These are phyloP conservation scores for Mangifera indica DNA, from an alignment of 345 rosid genomes.

Conservation along the genomic window DNA sequence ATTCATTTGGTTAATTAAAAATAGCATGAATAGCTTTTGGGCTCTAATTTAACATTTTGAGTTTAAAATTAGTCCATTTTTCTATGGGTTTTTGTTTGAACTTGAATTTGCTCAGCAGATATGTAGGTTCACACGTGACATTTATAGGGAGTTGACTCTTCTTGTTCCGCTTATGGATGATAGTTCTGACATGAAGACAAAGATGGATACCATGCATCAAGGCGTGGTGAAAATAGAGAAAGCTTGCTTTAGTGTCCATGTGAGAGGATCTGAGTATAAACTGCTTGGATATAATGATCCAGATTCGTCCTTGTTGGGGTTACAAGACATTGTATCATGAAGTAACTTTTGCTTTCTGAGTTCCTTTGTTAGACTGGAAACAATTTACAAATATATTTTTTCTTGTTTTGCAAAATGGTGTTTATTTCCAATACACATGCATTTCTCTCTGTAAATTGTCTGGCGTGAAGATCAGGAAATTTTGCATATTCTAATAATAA, in stretches of 20 bases:
- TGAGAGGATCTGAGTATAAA: constrained; percentile 82
- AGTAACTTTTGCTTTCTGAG: constrained; percentile 27
- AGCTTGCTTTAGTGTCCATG: constrained; percentile 86
- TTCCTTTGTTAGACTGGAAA: no score
- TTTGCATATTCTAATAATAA: no score
- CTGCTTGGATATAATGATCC: constrained; percentile 60
- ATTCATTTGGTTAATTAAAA: no score
- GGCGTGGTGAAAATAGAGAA: constrained; percentile 90
- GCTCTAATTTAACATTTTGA: no score
- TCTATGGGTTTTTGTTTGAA: no score
- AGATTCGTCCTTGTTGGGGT: constrained; percentile 46
- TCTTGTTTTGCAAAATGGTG: no score
- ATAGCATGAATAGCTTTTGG: no score
- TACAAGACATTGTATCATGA: constrained; percentile 50
- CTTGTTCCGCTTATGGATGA: constrained; percentile 87
- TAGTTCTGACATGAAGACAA: constrained; percentile 73
- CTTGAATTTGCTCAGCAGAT: constrained; percentile 75
- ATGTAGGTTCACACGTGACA: constrained; percentile 72
- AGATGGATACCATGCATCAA: constrained; percentile 92
- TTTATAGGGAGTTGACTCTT: constrained; percentile 74
- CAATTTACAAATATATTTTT: no score
- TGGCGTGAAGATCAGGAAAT: no score
- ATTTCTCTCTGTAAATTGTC: no score
- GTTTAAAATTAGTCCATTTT: no score
- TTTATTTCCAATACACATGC: no score